phyloP scores from a whole-genome alignment of 2,329 filamentous ascomycete genomes.

The Colletotrichum magnum region DNA sequence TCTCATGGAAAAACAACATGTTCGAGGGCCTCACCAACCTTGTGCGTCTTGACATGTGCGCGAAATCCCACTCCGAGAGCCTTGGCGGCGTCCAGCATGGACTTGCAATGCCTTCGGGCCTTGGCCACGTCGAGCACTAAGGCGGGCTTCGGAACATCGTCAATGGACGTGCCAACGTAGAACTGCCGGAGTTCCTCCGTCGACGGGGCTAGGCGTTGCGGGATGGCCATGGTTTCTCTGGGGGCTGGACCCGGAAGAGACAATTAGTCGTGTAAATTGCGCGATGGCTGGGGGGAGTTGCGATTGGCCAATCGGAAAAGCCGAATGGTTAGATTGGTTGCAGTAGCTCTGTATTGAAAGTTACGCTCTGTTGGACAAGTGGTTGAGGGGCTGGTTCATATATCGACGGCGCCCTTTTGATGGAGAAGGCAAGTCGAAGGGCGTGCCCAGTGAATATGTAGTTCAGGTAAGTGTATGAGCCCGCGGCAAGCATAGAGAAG shows the following conservation, averaged over 20 bases:
- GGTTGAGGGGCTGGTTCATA: neutral
- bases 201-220: conserved; percentile 40
- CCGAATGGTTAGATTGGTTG: neutral
- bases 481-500: neutral
- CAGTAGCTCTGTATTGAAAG: neutral
- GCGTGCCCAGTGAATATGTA: too few relatives aligned
- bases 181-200: conserved; percentile 42
- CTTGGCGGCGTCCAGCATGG: conserved; percentile 67
- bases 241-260: neutral
- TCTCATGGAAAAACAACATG: too few relatives aligned
- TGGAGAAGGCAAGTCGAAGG: neutral
- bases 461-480: too few relatives aligned
- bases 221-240: conserved; percentile 29
- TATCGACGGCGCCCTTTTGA: neutral
- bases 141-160: conserved; percentile 65
- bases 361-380: neutral
- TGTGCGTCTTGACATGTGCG: conserved; percentile 77
- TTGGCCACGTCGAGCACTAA: conserved; percentile 69
- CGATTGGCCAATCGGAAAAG: neutral
- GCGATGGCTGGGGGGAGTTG: neutral
- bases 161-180: conserved; percentile 46
- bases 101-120: conserved; percentile 67
- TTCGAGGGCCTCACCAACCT: conserved; percentile 55
- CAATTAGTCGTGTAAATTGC: neutral
- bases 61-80: conserved; percentile 68